Evolutionary conservation across 495 filamentous ascomycete species (phyloP), one percentile per base, ranked within the genome.

Genomic region (Geoglossum glabrum): DNA sequence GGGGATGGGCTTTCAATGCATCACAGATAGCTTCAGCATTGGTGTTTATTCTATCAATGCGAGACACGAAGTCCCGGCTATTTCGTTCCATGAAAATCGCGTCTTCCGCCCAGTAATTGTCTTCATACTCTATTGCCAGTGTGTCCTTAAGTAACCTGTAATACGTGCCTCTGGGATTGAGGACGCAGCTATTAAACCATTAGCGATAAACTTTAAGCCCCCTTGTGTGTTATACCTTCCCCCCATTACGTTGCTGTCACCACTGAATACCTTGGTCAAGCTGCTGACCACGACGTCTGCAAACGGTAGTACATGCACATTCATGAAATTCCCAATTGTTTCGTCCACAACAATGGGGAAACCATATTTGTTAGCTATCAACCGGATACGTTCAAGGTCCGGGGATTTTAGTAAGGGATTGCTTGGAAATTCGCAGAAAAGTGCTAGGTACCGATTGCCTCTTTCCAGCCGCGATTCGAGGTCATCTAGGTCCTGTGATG

Each of bases 211-310:
- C 38, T 19, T 31, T 27, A 10, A 45, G 9, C 9, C 45, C 26
- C 47, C 10, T 19, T 11, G 27, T 8, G 38, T 36, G 54, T 31
- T 68, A 51, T 58, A 77, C 74, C 74, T 82, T 57, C 92, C 92
- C 61, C 89, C 92, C 92, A 97, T 96, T 55, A 98, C 92, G 69
- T 98, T 97, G 68, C 86, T 87, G 68, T 95, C 90, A 30, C 92
- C 92, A 57, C 87, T 93, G 70, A 98, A 98, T 52, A 96, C 83
- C 69, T 98, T 98, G 3, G 92, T 96, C 56, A 98, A 74, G 63
- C 87, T 94, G 73, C 84, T 92, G 54, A 90, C 90, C 19, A 95
- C 87, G 15, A 96, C 76, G 69, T 98, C 92, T 51, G 87, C 86
- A 65, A 83, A 83, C 0, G 81, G 86, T 1, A 98, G 77, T 1